phyloP scores from a whole-genome alignment of 805 yeast species.

The Candida coquimbonensis region DNA sequence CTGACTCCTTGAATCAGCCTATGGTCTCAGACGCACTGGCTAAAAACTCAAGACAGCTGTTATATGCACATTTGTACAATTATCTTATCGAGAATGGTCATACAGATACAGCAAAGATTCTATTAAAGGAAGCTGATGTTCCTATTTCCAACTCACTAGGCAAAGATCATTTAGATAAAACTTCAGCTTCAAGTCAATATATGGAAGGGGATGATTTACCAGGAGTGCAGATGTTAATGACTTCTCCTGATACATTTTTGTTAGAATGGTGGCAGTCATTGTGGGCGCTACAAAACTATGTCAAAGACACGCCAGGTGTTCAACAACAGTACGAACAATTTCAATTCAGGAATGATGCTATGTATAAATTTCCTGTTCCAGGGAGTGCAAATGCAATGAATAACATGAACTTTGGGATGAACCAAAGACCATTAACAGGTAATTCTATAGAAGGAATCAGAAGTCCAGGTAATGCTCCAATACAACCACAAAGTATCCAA shows the following conservation, averaged over 20 bases:
- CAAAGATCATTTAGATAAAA: constrained; percentile 1
- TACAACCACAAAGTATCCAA: background rate
- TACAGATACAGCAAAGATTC: constrained; percentile 42
- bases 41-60: constrained; percentile 40
- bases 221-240: constrained; percentile 34
- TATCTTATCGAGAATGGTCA: constrained; percentile 41
- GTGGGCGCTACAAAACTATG: constrained; percentile 41
- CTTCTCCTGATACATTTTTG: constrained; percentile 39
- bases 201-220: constrained; percentile 19
- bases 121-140: constrained; percentile 39
- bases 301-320: constrained; percentile 28
- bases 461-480: background rate
- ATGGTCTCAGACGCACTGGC: constrained; percentile 41
- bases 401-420: no score
- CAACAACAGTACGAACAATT: constrained; percentile 15
- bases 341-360: constrained; percentile 1
- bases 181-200: constrained; percentile 1
- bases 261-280: constrained; percentile 52
- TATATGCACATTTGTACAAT: constrained; percentile 46
- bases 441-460: background rate
- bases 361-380: no score
- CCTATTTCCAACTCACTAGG: constrained; percentile 20
- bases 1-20: constrained; percentile 10
- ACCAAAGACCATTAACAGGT: background rate
- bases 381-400: no score